A percentile compares a stretch with the other conserved stretches of the same genome.
phyloP scores from a whole-genome alignment of 495 filamentous ascomycete genomes.

The Jackrogersella multiformis region DNA sequence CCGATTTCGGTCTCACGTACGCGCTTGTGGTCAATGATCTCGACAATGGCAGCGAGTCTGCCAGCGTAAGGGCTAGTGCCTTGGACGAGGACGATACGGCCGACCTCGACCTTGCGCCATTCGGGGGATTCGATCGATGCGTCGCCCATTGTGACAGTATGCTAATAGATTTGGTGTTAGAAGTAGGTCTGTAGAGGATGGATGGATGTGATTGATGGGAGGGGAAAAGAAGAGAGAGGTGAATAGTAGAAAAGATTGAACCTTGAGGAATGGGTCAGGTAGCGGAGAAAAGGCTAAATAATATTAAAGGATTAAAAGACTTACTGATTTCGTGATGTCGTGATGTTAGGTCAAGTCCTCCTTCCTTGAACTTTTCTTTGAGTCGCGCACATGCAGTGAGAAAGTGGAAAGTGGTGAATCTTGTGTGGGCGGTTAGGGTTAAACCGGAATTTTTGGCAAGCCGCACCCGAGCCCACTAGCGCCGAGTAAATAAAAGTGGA shows the following conservation, averaged over 20 bases:
- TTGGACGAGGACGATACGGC: constrained; percentile 89
- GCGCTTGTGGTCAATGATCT: constrained; percentile 99
- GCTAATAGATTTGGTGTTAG: constrained; percentile 36
- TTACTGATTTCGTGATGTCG: constrained; percentile 41
- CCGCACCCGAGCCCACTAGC: constrained; percentile 36
- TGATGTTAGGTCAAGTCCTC: constrained; percentile 35
- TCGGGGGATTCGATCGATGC: constrained; percentile 74
- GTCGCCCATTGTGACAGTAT: constrained; percentile 59
- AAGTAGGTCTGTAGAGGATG: constrained; percentile 8
- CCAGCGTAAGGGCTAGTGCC: constrained; percentile 75
- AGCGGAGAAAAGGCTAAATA: not conserved
- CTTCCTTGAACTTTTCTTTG: constrained; percentile 42
- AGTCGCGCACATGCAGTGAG: constrained; percentile 29
- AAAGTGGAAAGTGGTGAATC: constrained; percentile 30
- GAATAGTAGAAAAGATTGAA: not conserved
- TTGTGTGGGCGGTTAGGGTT: constrained; percentile 44
- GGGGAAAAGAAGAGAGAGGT: not conserved
- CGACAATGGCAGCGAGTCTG: constrained; percentile 91
- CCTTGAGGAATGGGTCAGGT: not conserved
- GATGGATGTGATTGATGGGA: too few species aligned
- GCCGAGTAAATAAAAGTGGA: not conserved
- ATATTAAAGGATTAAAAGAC: not conserved
- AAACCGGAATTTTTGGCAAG: constrained; percentile 34
- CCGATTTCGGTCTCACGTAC: constrained; percentile 68
- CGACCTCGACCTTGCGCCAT: constrained; percentile 96